phyloP scores from a whole-genome alignment of 208 protist species.

The Trypanosoma rangeli region DNA sequence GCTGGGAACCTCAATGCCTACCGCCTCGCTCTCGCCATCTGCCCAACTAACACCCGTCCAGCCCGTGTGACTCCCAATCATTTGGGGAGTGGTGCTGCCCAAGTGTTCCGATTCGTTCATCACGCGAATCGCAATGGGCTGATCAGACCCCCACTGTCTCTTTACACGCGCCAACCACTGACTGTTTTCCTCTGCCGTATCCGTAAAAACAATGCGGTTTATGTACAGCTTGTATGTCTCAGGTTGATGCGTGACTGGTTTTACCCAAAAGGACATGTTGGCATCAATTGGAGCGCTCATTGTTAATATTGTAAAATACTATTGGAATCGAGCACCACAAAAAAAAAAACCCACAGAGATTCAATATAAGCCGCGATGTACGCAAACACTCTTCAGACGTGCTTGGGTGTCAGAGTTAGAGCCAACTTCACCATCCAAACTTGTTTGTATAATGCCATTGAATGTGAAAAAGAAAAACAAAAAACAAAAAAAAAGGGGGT shows the following conservation, averaged over 20 bases:
- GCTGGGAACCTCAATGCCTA: conserved; percentile 51
- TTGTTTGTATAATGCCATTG: background rate
- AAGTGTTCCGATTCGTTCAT: conserved; percentile 47
- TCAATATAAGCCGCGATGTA: background rate
- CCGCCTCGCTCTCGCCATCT: conserved; percentile 31
- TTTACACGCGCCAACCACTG: conserved; percentile 62
- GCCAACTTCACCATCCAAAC: background rate
- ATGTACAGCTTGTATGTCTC: conserved; percentile 61
- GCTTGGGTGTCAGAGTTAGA: background rate
- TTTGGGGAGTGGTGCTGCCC: conserved; percentile 50
- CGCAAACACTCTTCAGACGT: background rate
- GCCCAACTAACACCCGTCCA: conserved; percentile 35
- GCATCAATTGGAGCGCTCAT: conserved; percentile 14
- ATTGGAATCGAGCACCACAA: background rate
- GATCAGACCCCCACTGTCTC: conserved; percentile 70
- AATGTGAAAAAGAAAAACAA: background rate
- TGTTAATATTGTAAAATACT: background rate
- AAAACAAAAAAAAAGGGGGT: background rate
- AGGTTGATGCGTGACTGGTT: background rate
- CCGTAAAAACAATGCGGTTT: conserved; percentile 67
- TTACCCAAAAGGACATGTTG: conserved; percentile 19
- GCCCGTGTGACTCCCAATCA: conserved; percentile 37
- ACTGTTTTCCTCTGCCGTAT: conserved; percentile 75
- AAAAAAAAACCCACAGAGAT: background rate
- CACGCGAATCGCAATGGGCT: conserved; percentile 58